Base-by-base conservation (phyloP, 352 stramenopile genomes). In the Globisporangium abappressorium region DNA sequence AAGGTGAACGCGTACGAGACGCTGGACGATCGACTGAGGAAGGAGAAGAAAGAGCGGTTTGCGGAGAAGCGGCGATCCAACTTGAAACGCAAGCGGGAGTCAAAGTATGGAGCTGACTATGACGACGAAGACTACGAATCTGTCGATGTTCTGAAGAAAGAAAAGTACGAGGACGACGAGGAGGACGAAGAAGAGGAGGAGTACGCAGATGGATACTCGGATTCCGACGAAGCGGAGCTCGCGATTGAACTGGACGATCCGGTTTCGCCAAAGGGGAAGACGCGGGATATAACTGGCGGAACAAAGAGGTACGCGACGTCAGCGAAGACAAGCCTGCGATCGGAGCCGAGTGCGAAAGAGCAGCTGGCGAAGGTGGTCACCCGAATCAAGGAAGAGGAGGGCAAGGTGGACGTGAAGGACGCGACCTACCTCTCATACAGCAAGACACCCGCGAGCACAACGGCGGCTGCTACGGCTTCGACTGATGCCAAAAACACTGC, bases 11-110 rank as follows among this genome's bases (percentile, higher is more conserved):
- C 8, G 12, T 34, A 67, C 11, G 77, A 90, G 70, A 77, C 76
- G n/a, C 62, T 89, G n/a, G 73, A 89, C 59, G 76, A 87, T 30
- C 58, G 62, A 4, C 41, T 87, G 69, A 68, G 53, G n/a, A 76
- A 62, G 20, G 69, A 66, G 26, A 84, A 79, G 43, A 47, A 58
- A 26, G 46, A 60, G 36, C 26, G 15, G 5, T 57, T 43, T 41
- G 33, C 43, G 15, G 69, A 64, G 30, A 36, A 49, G 11, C 22
- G 11, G 34, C 58, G 46, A 11, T 46, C n/a, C 12, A 75, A 63
- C 28, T 38, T 15, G 20, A 70, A 80, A n/a, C 64, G 64, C 14
- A 68, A 71, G 57, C 66, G 57, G n/a, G 57, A 56, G 41, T 72
- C 72, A 55, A 55, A 74, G 57, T 22, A 8, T 53, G 46, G 33